A percentile compares a stretch with the other conserved stretches of the same genome.
Evolutionary conservation across 768 basidiomycete species (phyloP).

Genomic region (Gautieria morchelliformis): DNA sequence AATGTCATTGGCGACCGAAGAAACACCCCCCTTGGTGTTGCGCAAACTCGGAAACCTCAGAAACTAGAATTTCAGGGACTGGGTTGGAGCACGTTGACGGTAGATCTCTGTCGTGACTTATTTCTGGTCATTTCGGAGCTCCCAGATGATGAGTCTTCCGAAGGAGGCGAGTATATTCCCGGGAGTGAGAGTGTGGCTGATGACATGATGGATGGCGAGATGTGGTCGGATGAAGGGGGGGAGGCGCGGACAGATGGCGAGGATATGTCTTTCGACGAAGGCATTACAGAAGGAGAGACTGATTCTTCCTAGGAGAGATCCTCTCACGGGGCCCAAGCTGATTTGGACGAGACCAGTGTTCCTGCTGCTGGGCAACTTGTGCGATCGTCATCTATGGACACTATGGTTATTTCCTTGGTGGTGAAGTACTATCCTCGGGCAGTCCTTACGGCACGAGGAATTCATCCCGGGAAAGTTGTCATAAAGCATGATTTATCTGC

Average conservation of each 20-base stretch:
- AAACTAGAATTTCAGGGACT: no score
- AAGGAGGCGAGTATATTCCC: constrained; percentile 59
- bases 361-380: not conserved
- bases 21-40: no score
- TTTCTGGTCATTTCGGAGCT: constrained; percentile 49
- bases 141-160: constrained; percentile 55
- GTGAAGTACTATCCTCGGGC: not conserved
- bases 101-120: constrained; percentile 46
- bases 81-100: no score
- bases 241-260: constrained; percentile 35
- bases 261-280: constrained; percentile 15
- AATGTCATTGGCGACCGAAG: no score
- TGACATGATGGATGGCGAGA: constrained; percentile 33
- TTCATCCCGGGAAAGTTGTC: not conserved
- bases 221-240: constrained; percentile 28
- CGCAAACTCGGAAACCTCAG: no score
- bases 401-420: not conserved
- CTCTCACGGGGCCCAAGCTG: not conserved
- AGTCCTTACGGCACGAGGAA: not conserved
- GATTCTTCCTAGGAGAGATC: constrained; percentile 3
- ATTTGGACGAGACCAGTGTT: not conserved
- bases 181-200: constrained; percentile 29
- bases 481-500: not conserved
- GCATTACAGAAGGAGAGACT: constrained; percentile 12
- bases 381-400: not conserved